Percentiles rank a stretch among this genome's conserved stretches.
Conservation (phyloP, 345 rosid genomes). For the Acer saccharum region DNA sequence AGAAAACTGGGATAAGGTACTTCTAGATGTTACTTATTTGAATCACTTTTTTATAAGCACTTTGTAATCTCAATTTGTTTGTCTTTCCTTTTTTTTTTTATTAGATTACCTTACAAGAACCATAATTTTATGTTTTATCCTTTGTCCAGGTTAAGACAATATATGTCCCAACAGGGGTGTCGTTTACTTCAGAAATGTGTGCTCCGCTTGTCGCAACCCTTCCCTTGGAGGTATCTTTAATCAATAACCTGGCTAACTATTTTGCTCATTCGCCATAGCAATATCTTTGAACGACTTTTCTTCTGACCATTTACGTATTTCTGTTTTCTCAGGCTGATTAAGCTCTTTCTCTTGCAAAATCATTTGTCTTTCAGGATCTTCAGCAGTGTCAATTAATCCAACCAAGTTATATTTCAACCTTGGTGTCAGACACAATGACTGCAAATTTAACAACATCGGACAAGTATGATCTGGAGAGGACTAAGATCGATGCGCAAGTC, state of each 20-base stretch:
- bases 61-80: background rate
- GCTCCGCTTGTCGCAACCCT: slow-evolving; percentile 95
- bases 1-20: slow-evolving; percentile 98
- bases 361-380: too few relatives aligned
- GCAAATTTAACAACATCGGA: too few relatives aligned
- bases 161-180: slow-evolving; percentile 65
- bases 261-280: slow-evolving; percentile 7
- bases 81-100: background rate
- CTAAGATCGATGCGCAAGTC: too few relatives aligned
- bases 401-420: too few relatives aligned
- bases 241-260: slow-evolving; percentile 6
- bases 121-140: slow-evolving; percentile 9
- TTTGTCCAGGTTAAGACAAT: slow-evolving; percentile 78
- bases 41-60: background rate
- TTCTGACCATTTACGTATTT: too few relatives aligned
- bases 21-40: slow-evolving; percentile 5
- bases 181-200: slow-evolving; percentile 64
- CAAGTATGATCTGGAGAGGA: too few relatives aligned
- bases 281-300: background rate
- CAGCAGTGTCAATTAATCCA: too few relatives aligned
- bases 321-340: too few relatives aligned
- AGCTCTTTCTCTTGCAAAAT: too few relatives aligned
- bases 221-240: slow-evolving; percentile 77
- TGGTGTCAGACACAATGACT: too few relatives aligned
- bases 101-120: slow-evolving; percentile 11